Conservation (phyloP, 192 early-diverging fungal genomes). For the Mortierella hygrophila region DNA sequence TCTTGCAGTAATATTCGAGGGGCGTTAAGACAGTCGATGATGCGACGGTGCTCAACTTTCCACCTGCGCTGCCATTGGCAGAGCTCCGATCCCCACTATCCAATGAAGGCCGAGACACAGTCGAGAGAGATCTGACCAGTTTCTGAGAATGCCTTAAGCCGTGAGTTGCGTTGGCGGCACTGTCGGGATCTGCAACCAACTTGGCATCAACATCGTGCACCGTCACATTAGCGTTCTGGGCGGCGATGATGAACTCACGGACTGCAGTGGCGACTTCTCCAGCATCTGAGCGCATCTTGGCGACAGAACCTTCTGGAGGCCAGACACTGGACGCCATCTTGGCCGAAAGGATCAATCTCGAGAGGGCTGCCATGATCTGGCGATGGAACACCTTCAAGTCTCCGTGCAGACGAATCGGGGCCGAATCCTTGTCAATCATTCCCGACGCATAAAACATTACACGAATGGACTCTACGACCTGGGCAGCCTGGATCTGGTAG, state of each 20-base stretch:
- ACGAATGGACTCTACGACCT: conserved; percentile 82
- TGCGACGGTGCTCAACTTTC: not conserved
- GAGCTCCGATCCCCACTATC: conserved; percentile 10
- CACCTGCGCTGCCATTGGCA: not conserved
- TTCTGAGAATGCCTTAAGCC: conserved; percentile 10
- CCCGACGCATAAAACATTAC: conserved; percentile 87
- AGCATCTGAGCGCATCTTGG: conserved; percentile 77
- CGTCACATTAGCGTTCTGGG: conserved; percentile 44
- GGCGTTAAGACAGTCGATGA: conserved; percentile 41
- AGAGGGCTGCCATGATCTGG: conserved; percentile 83
- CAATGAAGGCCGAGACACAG: conserved; percentile 5
- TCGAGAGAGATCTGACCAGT: conserved; percentile 21
- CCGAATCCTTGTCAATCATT: conserved; percentile 76
- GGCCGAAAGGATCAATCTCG: conserved; percentile 75
- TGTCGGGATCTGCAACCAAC: conserved; percentile 45
- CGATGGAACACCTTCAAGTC: conserved; percentile 78
- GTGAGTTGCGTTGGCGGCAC: not conserved
- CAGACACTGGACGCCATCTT: conserved; percentile 81
- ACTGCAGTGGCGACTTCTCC: conserved; percentile 83
- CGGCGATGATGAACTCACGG: conserved; percentile 68
- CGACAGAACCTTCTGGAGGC: conserved; percentile 86
- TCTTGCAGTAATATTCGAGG: conserved; percentile 58
- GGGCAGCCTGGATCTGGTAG: conserved; percentile 41
- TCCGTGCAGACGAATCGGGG: conserved; percentile 72
- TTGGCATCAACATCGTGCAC: conserved; percentile 59